Conservation (phyloP, 352 stramenopile species). For the Phytopythium vexans region DNA sequence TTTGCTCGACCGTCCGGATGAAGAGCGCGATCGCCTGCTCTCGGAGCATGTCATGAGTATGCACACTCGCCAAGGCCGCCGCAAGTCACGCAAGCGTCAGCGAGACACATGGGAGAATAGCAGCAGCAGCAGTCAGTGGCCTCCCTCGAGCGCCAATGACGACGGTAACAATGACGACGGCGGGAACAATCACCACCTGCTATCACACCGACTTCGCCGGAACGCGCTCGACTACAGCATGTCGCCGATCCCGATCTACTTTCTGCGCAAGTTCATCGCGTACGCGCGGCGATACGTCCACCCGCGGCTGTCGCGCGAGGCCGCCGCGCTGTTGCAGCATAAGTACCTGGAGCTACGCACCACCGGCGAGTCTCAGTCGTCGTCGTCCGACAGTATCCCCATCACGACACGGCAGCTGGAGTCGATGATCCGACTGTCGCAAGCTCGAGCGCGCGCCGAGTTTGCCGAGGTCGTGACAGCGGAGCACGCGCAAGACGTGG, state of each 20-base stretch:
- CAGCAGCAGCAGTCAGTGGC: conserved; percentile 17
- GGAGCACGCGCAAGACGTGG: conserved; percentile 95
- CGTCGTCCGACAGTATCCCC: conserved; percentile 58
- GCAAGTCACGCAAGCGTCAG: conserved; percentile 32
- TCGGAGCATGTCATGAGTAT: conserved; percentile 95
- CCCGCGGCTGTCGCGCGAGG: conserved; percentile 73
- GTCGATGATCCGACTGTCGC: conserved; percentile 87
- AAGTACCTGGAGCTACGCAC: conserved; percentile 88
- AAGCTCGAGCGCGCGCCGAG: conserved; percentile 94
- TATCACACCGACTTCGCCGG: conserved; percentile 50
- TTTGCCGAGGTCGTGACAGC: conserved; percentile 91
- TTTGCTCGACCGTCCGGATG: conserved; percentile 92
- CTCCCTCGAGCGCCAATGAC: conserved; percentile 10
- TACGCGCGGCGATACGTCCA: conserved; percentile 95
- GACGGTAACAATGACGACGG: conserved; percentile 8
- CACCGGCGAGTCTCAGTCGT: conserved; percentile 41
- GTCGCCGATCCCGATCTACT: conserved; percentile 57
- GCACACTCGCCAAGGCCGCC: conserved; percentile 29
- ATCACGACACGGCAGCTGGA: conserved; percentile 98
- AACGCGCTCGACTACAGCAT: conserved; percentile 48
- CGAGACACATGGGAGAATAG: conserved; percentile 10
- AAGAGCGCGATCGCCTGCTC: conserved; percentile 90
- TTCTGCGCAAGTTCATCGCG: conserved; percentile 96
- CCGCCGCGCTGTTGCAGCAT: conserved; percentile 67
- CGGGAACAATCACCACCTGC: conserved; percentile 12